Conservation (phyloP, 148 eudicot species). For the Arbutus unedo region DNA sequence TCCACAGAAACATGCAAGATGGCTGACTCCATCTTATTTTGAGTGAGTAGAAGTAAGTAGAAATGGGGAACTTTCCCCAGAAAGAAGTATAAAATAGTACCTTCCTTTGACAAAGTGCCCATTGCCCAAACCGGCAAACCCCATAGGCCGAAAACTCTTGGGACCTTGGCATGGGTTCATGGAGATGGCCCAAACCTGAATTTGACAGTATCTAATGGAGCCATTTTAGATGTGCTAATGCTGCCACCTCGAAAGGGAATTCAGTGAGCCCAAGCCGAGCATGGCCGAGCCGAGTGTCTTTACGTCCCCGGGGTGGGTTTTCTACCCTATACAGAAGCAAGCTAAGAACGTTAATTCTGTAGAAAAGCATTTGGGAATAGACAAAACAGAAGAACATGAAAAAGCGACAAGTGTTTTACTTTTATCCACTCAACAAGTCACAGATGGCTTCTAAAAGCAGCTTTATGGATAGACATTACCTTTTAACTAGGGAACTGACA, state of each 20-base stretch:
- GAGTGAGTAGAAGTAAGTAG: too few relatives aligned
- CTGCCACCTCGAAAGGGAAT: too few relatives aligned
- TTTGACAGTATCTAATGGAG: background rate
- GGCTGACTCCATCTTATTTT: too few relatives aligned
- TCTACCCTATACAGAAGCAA: background rate
- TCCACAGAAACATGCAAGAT: too few relatives aligned
- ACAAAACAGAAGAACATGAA: background rate
- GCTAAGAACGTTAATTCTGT: background rate
- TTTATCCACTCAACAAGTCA: background rate
- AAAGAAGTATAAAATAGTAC: too few relatives aligned
- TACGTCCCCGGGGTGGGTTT: background rate
- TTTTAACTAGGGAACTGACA: background rate
- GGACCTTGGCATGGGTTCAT: background rate
- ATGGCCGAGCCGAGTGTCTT: too few relatives aligned
- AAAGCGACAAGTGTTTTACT: background rate
- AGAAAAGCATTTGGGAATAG: background rate
- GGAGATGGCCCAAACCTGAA: background rate
- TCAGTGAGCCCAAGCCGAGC: too few relatives aligned
- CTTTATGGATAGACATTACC: background rate
- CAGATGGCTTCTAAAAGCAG: background rate
- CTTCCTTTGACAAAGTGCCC: too few relatives aligned
- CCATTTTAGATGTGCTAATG: background rate
- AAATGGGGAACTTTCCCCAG: too few relatives aligned
- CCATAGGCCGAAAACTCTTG: background rate
- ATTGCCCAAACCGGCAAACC: background rate